These are phyloP conservation scores for Suillus subluteus DNA, from an alignment of 768 basidiomycete species.

Conservation along the genomic window DNA sequence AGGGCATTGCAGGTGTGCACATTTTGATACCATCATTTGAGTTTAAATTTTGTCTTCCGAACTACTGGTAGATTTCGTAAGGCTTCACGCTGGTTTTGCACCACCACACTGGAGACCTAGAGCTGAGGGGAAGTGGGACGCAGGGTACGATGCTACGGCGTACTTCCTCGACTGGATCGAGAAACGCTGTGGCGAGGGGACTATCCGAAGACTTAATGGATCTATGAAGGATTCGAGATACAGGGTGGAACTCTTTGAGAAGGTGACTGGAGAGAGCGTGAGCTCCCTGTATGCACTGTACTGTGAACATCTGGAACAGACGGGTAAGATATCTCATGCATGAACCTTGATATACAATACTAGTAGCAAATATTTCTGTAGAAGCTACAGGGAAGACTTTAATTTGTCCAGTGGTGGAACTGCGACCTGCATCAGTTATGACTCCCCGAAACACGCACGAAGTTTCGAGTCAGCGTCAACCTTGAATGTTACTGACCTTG, in stretches of 20 bases:
- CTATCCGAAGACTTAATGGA: conserved; percentile 61
- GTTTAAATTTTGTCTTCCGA: conserved; percentile 5
- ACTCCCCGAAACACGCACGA: no score
- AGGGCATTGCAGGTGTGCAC: conserved; percentile 75
- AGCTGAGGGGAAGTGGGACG: conserved; percentile 64
- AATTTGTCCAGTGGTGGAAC: neutral
- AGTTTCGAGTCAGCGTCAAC: no score
- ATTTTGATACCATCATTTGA: conserved; percentile 3
- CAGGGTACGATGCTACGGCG: conserved; percentile 73
- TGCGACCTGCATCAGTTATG: no score
- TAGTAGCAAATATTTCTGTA: neutral
- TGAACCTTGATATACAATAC: neutral
- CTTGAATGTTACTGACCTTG: no score
- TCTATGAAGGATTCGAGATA: conserved; percentile 53
- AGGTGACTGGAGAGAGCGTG: conserved; percentile 55
- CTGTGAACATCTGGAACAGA: conserved; percentile 39
- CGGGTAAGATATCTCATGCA: neutral
- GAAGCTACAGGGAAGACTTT: neutral
- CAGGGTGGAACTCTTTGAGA: conserved; percentile 53
- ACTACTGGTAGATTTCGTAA: conserved; percentile 63
- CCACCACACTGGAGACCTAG: conserved; percentile 74
- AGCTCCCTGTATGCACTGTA: conserved; percentile 64
- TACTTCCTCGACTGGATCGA: conserved; percentile 78
- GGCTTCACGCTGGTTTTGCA: conserved; percentile 55
- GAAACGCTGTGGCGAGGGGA: conserved; percentile 52